These are phyloP conservation scores for Blepharisma undulans DNA, from an alignment of 169 alveolate genomes.

Conservation along the genomic window DNA sequence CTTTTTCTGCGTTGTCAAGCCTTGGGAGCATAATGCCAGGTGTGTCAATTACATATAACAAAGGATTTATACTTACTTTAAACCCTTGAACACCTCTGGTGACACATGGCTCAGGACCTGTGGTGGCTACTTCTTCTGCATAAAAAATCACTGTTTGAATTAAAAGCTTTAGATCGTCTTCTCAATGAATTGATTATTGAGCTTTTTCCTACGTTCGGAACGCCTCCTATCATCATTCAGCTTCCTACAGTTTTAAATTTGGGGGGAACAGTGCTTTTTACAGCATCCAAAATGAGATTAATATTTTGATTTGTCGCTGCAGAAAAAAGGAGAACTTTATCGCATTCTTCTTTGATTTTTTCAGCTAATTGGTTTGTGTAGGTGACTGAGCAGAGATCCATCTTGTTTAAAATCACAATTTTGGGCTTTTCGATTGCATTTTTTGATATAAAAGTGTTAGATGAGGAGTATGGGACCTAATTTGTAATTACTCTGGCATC, in stretches of 20 bases:
- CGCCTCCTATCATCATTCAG: constrained; percentile 86
- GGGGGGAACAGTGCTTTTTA: constrained; percentile 51
- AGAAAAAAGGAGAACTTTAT: constrained; percentile 44
- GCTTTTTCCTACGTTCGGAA: constrained; percentile 90
- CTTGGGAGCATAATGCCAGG: constrained; percentile 87
- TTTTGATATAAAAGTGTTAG: constrained; percentile 47
- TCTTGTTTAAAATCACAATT: constrained; percentile 69
- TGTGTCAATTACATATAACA: constrained; percentile 77
- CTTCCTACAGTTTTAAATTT: constrained; percentile 82
- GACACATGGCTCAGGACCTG: constrained; percentile 80
- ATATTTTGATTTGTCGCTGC: constrained; percentile 67
- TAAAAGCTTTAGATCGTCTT: constrained; percentile 58
- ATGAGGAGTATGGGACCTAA: constrained; percentile 24
- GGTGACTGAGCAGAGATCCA: constrained; percentile 65
- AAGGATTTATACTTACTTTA: constrained; percentile 73
- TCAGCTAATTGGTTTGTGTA: constrained; percentile 53
- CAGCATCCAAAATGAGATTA: constrained; percentile 46
- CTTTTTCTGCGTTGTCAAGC: constrained; percentile 71
- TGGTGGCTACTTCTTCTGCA: constrained; percentile 66
- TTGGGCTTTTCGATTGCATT: constrained; percentile 45
- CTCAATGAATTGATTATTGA: constrained; percentile 81
- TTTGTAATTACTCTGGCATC: constrained; percentile 71
- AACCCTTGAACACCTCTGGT: constrained; percentile 75
- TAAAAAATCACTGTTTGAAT: constrained; percentile 14
- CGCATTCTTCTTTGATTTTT: constrained; percentile 41